Conservation (phyloP, 805 yeast genomes). For the Wickerhamomyces queroliae region DNA sequence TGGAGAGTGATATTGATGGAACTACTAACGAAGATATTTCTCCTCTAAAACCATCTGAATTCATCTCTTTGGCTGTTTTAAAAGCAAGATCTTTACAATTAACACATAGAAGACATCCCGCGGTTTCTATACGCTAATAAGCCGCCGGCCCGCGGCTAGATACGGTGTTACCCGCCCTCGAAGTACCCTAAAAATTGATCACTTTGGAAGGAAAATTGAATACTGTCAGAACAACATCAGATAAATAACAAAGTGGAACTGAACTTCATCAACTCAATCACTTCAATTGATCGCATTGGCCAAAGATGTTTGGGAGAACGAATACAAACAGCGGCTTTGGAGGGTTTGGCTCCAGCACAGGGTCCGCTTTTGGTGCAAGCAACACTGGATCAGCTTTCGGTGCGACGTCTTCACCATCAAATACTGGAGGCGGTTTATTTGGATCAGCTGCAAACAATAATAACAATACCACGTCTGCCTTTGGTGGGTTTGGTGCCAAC, state of each 20-base stretch:
- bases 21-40: too few species aligned
- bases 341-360: conserved; percentile 23
- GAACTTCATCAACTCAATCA: neutral
- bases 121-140: neutral
- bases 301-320: conserved; percentile 22
- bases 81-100: neutral
- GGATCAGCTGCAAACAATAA: conserved; percentile 11
- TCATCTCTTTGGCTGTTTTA: too few species aligned
- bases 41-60: too few species aligned
- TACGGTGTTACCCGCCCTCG: too few species aligned
- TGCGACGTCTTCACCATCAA: conserved; percentile 11
- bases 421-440: conserved; percentile 17
- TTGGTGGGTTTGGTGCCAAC: conserved; percentile 7
- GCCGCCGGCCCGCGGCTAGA: too few species aligned
- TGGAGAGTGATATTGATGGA: too few species aligned
- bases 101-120: neutral
- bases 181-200: too few species aligned
- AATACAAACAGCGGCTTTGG: conserved; percentile 25
- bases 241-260: neutral
- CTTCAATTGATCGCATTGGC: neutral
- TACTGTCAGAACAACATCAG: too few species aligned
- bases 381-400: conserved; percentile 20
- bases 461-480: conserved; percentile 10
- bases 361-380: conserved; percentile 21
- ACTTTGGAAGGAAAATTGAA: too few species aligned